Evolutionary conservation across 2,329 filamentous ascomycete species (phyloP).

Genomic region (Fusarium penzigii): DNA sequence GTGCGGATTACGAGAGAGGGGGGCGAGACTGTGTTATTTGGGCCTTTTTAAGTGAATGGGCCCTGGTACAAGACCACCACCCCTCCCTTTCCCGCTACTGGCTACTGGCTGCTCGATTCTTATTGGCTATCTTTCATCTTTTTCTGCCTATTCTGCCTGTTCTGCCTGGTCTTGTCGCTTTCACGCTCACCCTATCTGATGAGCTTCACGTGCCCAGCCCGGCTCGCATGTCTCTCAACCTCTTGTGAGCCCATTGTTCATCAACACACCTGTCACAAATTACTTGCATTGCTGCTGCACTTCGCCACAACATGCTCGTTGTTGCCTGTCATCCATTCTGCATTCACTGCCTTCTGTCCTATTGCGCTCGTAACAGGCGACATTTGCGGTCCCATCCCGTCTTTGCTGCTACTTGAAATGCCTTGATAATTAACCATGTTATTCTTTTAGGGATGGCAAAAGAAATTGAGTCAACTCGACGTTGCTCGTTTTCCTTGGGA

Average conservation of each 20-base stretch:
- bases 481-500: constrained; percentile 96
- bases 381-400: too few relatives aligned
- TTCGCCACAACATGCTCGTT: not conserved
- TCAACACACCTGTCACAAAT: too few relatives aligned
- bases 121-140: constrained; percentile 20
- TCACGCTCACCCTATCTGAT: too few relatives aligned
- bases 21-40: constrained; percentile 56
- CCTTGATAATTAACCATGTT: constrained; percentile 21
- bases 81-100: constrained; percentile 13
- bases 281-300: constrained; percentile 1
- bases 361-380: not conserved
- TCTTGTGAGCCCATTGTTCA: too few relatives aligned
- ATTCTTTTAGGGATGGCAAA: constrained; percentile 79
- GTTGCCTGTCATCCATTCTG: not conserved
- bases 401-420: too few relatives aligned
- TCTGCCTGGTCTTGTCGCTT: too few relatives aligned
- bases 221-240: not conserved
- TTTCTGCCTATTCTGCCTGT: not conserved
- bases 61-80: constrained; percentile 25
- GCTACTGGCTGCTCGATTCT: constrained; percentile 11
- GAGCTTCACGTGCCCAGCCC: too few relatives aligned
- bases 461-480: constrained; percentile 80
- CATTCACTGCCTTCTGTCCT: not conserved
- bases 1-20: constrained; percentile 24
- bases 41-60: constrained; percentile 51